Evolutionary conservation across 2,329 filamentous ascomycete species (phyloP).

Genomic region (Cercospora sp.): DNA sequence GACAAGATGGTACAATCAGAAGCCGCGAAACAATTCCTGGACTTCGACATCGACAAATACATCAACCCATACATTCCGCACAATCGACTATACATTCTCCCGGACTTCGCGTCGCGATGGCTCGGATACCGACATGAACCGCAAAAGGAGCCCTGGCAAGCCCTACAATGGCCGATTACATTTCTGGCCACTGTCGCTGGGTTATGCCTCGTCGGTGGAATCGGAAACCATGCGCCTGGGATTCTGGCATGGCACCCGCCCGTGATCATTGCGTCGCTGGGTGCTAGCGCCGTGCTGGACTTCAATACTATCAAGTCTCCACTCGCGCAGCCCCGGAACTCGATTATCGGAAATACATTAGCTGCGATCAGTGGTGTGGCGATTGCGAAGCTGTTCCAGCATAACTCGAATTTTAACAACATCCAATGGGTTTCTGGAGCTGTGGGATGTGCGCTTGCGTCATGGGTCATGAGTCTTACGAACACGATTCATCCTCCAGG

Average conservation of each 20-base stretch:
- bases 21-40: constrained; percentile 33
- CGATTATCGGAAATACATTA: constrained; percentile 48
- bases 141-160: constrained; percentile 43
- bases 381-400: constrained; percentile 49
- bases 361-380: constrained; percentile 48
- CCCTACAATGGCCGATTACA: constrained; percentile 46
- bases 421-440: constrained; percentile 50
- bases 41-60: constrained; percentile 76
- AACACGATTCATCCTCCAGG: constrained; percentile 53
- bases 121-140: constrained; percentile 51
- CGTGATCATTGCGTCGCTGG: constrained; percentile 46
- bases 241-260: constrained; percentile 45
- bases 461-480: constrained; percentile 49
- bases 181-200: constrained; percentile 48
- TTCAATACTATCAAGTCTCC: constrained; percentile 51
- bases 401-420: constrained; percentile 39
- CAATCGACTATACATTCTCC: constrained; percentile 64
- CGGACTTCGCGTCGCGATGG: constrained; percentile 65
- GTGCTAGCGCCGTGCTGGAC: constrained; percentile 50
- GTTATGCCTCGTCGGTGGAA: constrained; percentile 44
- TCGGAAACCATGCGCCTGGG: constrained; percentile 43
- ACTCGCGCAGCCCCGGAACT: constrained; percentile 50
- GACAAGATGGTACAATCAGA: constrained; percentile 12
- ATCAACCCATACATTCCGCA: constrained; percentile 69
- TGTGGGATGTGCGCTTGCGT: constrained; percentile 45